Percentiles rank a stretch among this genome's conserved stretches.
These are phyloP conservation scores for Phytophthora cactorum DNA, from an alignment of 352 stramenopile genomes.

Conservation along the genomic window DNA sequence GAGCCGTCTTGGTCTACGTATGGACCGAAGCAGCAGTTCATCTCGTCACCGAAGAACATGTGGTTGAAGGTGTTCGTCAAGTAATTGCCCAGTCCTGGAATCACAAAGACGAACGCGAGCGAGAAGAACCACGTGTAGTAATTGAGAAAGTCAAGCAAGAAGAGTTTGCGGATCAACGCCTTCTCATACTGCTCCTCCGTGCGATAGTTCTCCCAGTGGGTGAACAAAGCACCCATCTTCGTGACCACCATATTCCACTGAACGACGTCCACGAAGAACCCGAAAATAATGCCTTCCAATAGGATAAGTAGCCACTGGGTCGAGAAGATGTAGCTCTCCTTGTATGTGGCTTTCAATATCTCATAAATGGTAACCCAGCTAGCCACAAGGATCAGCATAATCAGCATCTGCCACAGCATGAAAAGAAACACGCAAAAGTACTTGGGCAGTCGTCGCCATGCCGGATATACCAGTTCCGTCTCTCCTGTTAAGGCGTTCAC, in stretches of 20 bases:
- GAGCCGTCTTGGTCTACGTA: conserved; percentile 78
- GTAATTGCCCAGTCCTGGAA: conserved; percentile 82
- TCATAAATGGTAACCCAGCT: conserved; percentile 90
- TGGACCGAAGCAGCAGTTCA: conserved; percentile 90
- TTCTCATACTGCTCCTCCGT: conserved; percentile 89
- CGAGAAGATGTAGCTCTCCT: conserved; percentile 78
- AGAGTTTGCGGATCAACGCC: conserved; percentile 83
- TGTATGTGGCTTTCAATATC: conserved; percentile 86
- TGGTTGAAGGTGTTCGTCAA: conserved; percentile 88
- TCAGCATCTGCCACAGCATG: conserved; percentile 82
- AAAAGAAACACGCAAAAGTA: conserved; percentile 82
- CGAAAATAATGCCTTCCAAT: conserved; percentile 83
- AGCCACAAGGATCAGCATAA: conserved; percentile 89
- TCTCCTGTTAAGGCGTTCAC: conserved; percentile 83
- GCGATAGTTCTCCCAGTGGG: conserved; percentile 89
- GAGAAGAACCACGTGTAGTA: conserved; percentile 94
- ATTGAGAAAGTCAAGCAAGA: conserved; percentile 89
- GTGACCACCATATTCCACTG: conserved; percentile 92
- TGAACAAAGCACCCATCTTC: conserved; percentile 86
- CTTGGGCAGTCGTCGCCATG: conserved; percentile 76
- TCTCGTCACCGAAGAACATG: conserved; percentile 78
- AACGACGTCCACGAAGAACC: conserved; percentile 88
- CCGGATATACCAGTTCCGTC: conserved; percentile 68
- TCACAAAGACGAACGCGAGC: conserved; percentile 89
- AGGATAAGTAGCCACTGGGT: conserved; percentile 87